Evolutionary conservation across 192 early-diverging fungal species (phyloP).

Genomic region (Chytriomyces confervae): DNA sequence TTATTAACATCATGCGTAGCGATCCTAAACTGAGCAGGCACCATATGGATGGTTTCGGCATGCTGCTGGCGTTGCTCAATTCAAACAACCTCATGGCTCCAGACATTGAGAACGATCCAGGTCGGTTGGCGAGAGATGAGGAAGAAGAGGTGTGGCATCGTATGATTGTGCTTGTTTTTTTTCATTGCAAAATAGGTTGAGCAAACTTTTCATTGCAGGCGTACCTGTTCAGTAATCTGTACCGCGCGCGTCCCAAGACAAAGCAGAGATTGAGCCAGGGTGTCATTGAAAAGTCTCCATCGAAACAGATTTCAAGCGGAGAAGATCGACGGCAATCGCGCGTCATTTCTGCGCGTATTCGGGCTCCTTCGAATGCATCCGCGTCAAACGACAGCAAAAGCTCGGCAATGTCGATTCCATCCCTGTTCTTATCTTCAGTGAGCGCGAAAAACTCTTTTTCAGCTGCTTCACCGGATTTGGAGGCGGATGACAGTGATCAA

Average conservation of each 20-base stretch:
- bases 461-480: not conserved
- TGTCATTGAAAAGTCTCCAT: not conserved
- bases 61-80: slow-evolving; percentile 43
- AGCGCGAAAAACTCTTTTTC: not conserved
- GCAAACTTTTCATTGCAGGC: slow-evolving; percentile 32
- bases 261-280: not conserved
- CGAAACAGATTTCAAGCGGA: not conserved
- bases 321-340: not conserved
- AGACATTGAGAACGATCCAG: slow-evolving; percentile 49
- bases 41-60: slow-evolving; percentile 44
- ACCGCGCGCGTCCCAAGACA: not conserved
- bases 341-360: not conserved
- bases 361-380: not conserved
- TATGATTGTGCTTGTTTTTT: not conserved
- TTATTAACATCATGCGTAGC: slow-evolving; percentile 51
- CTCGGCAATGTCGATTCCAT: not conserved
- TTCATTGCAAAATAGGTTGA: not conserved
- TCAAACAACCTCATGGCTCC: slow-evolving; percentile 54
- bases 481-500: not conserved
- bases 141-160: slow-evolving; percentile 46
- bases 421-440: not conserved
- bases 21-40: slow-evolving; percentile 44
- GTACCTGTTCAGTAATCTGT: slow-evolving; percentile 46
- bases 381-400: not conserved
- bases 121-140: slow-evolving; percentile 43